These are phyloP conservation scores for Phyllosticta ampelicida DNA, from an alignment of 2,329 filamentous ascomycete species.

Conservation along the genomic window DNA sequence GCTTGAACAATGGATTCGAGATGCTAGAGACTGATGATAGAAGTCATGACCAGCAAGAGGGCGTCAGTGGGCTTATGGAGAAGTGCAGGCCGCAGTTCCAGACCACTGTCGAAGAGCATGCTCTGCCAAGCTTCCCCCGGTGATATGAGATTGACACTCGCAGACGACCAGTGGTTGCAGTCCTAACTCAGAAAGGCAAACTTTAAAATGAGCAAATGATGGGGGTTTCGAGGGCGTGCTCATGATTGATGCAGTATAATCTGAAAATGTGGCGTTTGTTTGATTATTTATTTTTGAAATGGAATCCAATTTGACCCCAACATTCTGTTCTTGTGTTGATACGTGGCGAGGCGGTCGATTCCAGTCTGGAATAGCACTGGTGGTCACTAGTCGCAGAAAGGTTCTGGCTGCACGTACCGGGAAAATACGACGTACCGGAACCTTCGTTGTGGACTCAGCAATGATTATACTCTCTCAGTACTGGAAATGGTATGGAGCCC, in stretches of 20 bases:
- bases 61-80: constrained; percentile 11
- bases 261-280: background rate
- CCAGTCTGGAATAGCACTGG: too few species aligned
- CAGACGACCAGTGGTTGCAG: background rate
- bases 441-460: too few species aligned
- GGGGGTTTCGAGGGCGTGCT: too few species aligned
- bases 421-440: too few species aligned
- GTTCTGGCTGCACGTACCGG: too few species aligned
- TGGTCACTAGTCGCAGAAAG: too few species aligned
- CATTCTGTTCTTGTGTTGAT: background rate
- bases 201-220: background rate
- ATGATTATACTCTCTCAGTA: too few species aligned
- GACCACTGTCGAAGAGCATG: constrained; percentile 11
- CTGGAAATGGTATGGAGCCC: too few species aligned
- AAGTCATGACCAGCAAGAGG: background rate
- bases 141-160: constrained; percentile 5
- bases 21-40: background rate
- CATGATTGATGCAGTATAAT: background rate
- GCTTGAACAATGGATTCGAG: background rate
- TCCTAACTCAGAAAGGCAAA: background rate
- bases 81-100: constrained; percentile 11
- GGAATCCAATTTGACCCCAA: background rate
- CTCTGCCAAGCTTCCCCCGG: constrained; percentile 11
- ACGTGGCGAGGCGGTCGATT: too few species aligned
- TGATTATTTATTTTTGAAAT: background rate